phyloP scores from a whole-genome alignment of 345 rosid genomes.

The Syzygium oleosum region DNA sequence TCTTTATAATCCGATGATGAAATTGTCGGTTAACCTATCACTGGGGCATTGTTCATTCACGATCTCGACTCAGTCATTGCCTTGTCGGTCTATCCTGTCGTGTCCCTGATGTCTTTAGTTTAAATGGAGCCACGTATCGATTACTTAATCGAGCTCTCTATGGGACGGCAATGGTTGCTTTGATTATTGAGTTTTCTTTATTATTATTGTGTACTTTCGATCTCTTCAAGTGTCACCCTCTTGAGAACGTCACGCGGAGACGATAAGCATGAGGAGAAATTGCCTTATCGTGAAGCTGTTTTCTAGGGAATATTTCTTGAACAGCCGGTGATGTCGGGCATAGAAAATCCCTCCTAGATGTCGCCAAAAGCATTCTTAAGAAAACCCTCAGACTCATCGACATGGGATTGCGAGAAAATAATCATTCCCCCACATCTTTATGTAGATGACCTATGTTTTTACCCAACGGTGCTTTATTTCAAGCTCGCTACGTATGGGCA shows the following conservation, averaged over 20 bases:
- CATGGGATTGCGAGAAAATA: not conserved
- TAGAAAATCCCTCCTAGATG: not conserved
- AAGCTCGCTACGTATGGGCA: not conserved
- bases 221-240: not conserved
- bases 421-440: not conserved
- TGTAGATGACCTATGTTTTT: not conserved
- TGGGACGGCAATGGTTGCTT: conserved; percentile 1
- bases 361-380: not conserved
- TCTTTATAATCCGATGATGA: conserved; percentile 14
- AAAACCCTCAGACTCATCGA: not conserved
- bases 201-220: not conserved
- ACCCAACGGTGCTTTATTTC: not conserved
- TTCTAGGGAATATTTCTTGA: not conserved
- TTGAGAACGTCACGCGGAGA: not conserved
- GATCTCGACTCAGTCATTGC: not conserved
- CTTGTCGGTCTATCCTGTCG: not conserved
- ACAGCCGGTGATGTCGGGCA: not conserved
- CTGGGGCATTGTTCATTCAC: not conserved
- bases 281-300: not conserved
- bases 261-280: not conserved
- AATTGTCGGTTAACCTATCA: conserved; percentile 25
- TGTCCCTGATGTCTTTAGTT: not conserved
- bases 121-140: not conserved
- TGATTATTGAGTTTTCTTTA: not conserved
- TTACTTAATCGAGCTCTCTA: not conserved